These are phyloP conservation scores for Sporothrix globosa DNA, from an alignment of 2,329 filamentous ascomycete genomes.

Conservation along the genomic window DNA sequence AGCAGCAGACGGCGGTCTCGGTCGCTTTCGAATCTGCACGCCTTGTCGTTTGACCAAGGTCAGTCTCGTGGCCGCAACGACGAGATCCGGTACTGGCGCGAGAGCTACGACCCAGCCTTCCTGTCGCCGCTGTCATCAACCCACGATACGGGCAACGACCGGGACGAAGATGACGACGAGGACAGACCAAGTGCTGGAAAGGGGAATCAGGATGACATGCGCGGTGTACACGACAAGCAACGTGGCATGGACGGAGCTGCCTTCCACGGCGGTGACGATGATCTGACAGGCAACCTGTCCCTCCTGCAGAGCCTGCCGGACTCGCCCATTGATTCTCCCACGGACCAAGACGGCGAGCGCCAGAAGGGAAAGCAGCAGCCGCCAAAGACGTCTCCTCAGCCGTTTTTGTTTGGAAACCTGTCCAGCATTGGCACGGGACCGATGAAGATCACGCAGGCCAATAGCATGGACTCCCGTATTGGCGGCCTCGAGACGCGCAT, in stretches of 20 bases:
- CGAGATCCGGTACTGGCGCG: slow-evolving; percentile 67
- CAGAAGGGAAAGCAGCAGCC: slow-evolving; percentile 9
- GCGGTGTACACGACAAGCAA: neutral
- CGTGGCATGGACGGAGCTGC: neutral
- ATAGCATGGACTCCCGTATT: slow-evolving; percentile 58
- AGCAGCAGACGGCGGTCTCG: slow-evolving; percentile 59
- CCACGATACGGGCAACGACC: slow-evolving; percentile 35
- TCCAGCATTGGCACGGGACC: slow-evolving; percentile 32
- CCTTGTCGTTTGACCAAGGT: slow-evolving; percentile 44
- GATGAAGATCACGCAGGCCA: slow-evolving; percentile 62
- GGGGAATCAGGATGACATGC: neutral
- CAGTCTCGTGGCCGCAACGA: slow-evolving; percentile 59
- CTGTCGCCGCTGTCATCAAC: slow-evolving; percentile 56
- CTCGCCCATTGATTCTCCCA: slow-evolving; percentile 23
- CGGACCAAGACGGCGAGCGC: slow-evolving; percentile 7
- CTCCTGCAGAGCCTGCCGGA: slow-evolving; percentile 29
- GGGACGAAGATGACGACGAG: slow-evolving; percentile 31
- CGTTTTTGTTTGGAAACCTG: slow-evolving; percentile 58
- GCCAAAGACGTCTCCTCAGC: slow-evolving; percentile 45
- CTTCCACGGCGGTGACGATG: slow-evolving; percentile 29
- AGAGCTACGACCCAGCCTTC: slow-evolving; percentile 58
- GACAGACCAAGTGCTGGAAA: neutral
- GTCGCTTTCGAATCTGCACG: slow-evolving; percentile 60
- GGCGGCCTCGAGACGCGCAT: slow-evolving; percentile 56
- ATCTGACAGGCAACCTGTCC: slow-evolving; percentile 35